phyloP scores from a whole-genome alignment of 2,329 filamentous ascomycete genomes.

The Aspergillus clavatus region DNA sequence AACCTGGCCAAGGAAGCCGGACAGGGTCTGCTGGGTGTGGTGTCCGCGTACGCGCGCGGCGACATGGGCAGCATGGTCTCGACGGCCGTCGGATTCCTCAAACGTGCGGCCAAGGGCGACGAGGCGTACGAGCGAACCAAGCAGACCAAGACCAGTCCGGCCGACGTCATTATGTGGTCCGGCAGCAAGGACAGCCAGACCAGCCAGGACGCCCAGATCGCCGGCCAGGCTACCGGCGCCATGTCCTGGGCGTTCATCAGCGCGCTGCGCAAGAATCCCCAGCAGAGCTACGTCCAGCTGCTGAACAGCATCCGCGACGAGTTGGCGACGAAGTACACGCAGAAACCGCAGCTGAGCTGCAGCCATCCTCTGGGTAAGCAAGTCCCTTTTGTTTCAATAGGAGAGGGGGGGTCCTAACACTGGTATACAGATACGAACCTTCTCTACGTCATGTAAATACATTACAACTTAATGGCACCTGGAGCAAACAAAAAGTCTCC shows the following conservation, averaged over 20 bases:
- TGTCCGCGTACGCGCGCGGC: conserved; percentile 74
- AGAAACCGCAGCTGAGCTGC: conserved; percentile 94
- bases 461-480: neutral
- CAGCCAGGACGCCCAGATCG: conserved; percentile 86
- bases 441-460: conserved; percentile 60
- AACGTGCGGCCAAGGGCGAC: conserved; percentile 77
- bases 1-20: conserved; percentile 64
- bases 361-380: conserved; percentile 88
- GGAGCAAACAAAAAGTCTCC: neutral
- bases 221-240: conserved; percentile 84
- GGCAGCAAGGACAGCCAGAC: conserved; percentile 96
- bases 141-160: conserved; percentile 85
- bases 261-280: conserved; percentile 83
- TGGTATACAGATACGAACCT: conserved; percentile 55
- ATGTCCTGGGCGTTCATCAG: conserved; percentile 98
- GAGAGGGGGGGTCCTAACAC: conserved; percentile 12
- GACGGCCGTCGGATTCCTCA: conserved; percentile 77
- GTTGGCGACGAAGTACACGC: conserved; percentile 76
- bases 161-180: conserved; percentile 97
- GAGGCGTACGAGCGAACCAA: conserved; percentile 73
- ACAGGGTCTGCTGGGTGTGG: conserved; percentile 59
- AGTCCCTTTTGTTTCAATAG: neutral
- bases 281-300: conserved; percentile 93
- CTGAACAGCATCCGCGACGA: conserved; percentile 94
- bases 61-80: conserved; percentile 77